Base-by-base conservation (phyloP, 2,329 filamentous ascomycete genomes). In the Zasmidium citrigriseum region DNA sequence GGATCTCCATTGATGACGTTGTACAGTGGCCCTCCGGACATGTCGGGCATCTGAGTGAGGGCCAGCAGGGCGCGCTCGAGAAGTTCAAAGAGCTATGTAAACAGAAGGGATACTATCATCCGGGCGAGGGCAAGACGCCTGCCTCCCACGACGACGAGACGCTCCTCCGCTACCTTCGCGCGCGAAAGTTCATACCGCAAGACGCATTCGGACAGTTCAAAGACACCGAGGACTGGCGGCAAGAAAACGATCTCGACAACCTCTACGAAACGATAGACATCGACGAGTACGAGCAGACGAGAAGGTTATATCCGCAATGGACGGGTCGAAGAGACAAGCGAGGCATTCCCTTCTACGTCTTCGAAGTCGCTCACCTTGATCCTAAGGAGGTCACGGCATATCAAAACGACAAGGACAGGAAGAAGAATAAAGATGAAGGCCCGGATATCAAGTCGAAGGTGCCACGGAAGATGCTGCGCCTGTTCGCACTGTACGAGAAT, bases 401-500 rank as follows among this genome's bases (percentile, higher is more conserved):
- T 76, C 89, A 93, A 71, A 89, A 89, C 70, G 79, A 77, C 55
- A 81, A 80, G 45, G 80, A 83, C 59, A 82, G 82, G 68, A 82
- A 87, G 66, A 83, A 77, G 58, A 59, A 59, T 34, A 47, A 60
- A 63, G 23, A 54, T 46, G 24, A 64, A 68, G 50, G 57, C 55
- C 18, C 59, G 29, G 70, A 75, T 66, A 78, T 83, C 5, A 84
- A 88, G 62, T 83, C 85, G 64, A 88, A 87, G 68, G 89, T 85
- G 1, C 84, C 89, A 0, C 80, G 88, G 23, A 91, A 91, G 70
- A 84, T 96, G 70, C 81, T 97, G 53, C 89, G 91, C 22, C 83
- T 98, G 4, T 96, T 96, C 73, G 91, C 93, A 1, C 82, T 97
- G 16, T 98, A 98, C 78, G 93, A 98, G 78, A 95, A 95, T 76